Conservation (phyloP, 2,329 filamentous ascomycete species). For the Metarhizium album region DNA sequence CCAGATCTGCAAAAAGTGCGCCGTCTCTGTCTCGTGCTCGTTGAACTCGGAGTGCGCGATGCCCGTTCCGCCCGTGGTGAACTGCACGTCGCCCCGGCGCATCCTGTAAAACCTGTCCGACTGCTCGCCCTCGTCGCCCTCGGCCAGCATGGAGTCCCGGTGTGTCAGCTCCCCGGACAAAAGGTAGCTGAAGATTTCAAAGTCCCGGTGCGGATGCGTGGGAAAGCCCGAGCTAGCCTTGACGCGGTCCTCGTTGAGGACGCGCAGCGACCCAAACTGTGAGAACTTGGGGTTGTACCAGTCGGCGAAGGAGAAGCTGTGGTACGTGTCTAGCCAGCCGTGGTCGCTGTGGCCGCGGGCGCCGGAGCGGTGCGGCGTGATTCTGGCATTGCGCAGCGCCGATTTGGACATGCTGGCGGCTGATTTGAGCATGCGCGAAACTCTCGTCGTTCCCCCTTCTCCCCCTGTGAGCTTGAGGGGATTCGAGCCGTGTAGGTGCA, state of each 20-base stretch:
- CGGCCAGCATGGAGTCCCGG: conserved; percentile 73
- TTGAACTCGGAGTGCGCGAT: conserved; percentile 78
- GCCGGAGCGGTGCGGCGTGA: conserved; percentile 62
- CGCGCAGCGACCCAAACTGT: conserved; percentile 65
- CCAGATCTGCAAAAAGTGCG: conserved; percentile 88
- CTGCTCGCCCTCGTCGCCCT: conserved; percentile 47
- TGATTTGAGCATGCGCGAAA: conserved; percentile 24
- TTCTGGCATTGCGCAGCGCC: conserved; percentile 53
- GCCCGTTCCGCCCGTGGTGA: conserved; percentile 75
- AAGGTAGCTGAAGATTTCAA: conserved; percentile 85
- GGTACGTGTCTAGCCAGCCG: conserved; percentile 80
- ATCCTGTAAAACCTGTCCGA: conserved; percentile 60
- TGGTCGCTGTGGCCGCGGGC: conserved; percentile 69
- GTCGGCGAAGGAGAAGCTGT: conserved; percentile 74
- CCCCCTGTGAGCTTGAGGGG: too few relatives aligned
- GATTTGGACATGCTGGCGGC: conserved; percentile 48
- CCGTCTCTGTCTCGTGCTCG: conserved; percentile 57
- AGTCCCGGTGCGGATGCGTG: conserved; percentile 75
- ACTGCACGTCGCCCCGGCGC: conserved; percentile 74
- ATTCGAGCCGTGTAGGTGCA: too few relatives aligned
- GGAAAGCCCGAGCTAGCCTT: conserved; percentile 66
- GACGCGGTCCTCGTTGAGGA: conserved; percentile 84
- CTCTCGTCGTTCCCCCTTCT: too few relatives aligned
- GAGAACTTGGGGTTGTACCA: conserved; percentile 57
- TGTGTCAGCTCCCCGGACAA: conserved; percentile 79